Evolutionary conservation across 1,284 basidiomycete genomes (phyloP), one percentile per base, ranked within the genome.

Genomic region (Apiotrichum montevideense): DNA sequence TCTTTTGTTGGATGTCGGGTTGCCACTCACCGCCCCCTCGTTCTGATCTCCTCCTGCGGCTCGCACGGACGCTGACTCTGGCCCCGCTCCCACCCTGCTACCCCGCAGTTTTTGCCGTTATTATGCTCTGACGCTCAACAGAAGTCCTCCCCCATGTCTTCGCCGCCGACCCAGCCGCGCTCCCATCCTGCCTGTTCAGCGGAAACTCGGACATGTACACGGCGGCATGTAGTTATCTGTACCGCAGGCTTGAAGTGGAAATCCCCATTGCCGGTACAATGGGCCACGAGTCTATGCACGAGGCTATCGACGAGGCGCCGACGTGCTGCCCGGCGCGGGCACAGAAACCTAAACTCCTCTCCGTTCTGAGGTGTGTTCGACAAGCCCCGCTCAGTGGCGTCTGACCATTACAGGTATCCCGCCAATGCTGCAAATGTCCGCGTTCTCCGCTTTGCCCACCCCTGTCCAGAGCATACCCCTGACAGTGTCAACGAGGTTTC

Each of bases 371-470:
- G 60, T 62, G 14, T 39, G 21, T 21, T 21, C 21, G 21, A 21
- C 21, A 52, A 33, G 4, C n/a, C 39, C 21, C 37, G 13, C 13
- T 39, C 37, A 39, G 37, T 39, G 37, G 37, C 37, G 37, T 13
- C 13, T 39, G 8, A 8, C 8, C 7, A 35, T 46, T 11, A 8
- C 29, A 62, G 60, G 13, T 44, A 45, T 15, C 32, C 46, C 2
- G 39, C 37, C 6, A 55, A 62, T 34, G 60, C 60, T 8, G 35
- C 42, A 1, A 46, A 54, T 6, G 60, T 62, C 39, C 56, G 55
- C n/a, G 55, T 47, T 6, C 37, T 62, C 3, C 57, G 47, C 49
- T 62, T 62, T 35, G 47, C 49, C 7, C 60, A 62, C 52, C 57
- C 55, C 1, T 62, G 60, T 39, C 43, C 55, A 4, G 35, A 52